Conservation (phyloP, 225 moss, liverwort and hornwort genomes). For the Pseudoscleropodium purum region DNA sequence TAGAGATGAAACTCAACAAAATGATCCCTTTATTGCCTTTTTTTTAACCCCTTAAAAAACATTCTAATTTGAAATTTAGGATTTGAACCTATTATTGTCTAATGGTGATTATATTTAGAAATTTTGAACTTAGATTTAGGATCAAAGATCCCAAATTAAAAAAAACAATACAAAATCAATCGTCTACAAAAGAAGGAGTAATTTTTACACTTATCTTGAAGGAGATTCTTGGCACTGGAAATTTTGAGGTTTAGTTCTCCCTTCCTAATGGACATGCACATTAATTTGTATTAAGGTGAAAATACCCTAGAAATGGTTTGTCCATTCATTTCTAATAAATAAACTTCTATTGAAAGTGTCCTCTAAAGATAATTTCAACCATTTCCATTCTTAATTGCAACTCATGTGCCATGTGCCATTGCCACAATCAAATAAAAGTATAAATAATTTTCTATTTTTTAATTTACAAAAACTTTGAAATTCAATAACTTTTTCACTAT, state of each 20-base stretch:
- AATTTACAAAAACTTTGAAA: too few relatives aligned
- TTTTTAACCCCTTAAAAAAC: too few relatives aligned
- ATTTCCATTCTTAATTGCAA: too few relatives aligned
- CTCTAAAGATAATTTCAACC: too few relatives aligned
- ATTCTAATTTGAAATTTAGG: neutral
- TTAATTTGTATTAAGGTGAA: too few relatives aligned
- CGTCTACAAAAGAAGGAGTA: accelerated
- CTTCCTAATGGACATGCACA: neutral
- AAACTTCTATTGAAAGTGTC: too few relatives aligned
- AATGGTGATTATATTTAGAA: neutral
- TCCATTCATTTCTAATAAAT: too few relatives aligned
- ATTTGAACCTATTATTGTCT: neutral
- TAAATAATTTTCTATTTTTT: too few relatives aligned
- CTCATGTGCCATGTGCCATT: too few relatives aligned
- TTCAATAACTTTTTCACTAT: too few relatives aligned
- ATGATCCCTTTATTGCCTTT: neutral
- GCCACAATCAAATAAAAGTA: too few relatives aligned
- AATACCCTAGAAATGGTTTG: accelerated
- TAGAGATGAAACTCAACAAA: neutral
- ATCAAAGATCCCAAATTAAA: neutral
- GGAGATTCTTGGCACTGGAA: neutral
- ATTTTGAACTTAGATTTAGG: neutral
- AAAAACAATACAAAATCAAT: neutral
- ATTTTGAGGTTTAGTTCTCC: accelerated
- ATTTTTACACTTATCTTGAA: neutral